Evolutionary conservation across 352 stramenopile species (phyloP).

Genomic region (Plasmopara viticola): DNA sequence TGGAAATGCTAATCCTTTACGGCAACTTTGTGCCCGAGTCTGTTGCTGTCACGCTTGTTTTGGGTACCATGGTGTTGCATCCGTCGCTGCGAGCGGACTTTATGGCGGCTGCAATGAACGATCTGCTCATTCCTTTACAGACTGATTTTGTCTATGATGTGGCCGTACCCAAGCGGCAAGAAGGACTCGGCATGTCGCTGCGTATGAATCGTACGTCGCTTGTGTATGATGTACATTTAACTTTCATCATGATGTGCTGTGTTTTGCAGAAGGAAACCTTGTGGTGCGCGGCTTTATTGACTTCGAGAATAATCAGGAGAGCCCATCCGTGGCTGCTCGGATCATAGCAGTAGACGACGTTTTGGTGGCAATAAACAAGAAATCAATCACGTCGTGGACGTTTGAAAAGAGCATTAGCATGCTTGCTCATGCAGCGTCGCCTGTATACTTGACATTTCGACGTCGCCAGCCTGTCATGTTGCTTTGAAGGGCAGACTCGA

Average conservation of each 20-base stretch:
- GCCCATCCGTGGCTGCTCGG: constrained; percentile 62
- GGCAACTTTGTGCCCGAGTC: constrained; percentile 72
- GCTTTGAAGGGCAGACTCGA: constrained; percentile 21
- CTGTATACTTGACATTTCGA: constrained; percentile 80
- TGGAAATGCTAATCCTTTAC: constrained; percentile 87
- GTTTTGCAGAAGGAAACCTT: constrained; percentile 55
- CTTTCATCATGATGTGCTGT: constrained; percentile 9
- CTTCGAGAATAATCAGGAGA: constrained; percentile 76
- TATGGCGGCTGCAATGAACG: constrained; percentile 78
- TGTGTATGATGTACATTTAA: background rate
- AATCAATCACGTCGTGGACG: constrained; percentile 76
- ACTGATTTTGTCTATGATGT: constrained; percentile 83
- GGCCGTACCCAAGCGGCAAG: constrained; percentile 66
- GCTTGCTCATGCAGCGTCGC: constrained; percentile 67
- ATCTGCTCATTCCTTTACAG: constrained; percentile 69
- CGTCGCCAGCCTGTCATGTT: constrained; percentile 53
- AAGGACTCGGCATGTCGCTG: constrained; percentile 79
- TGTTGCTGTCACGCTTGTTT: constrained; percentile 52
- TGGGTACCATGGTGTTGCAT: constrained; percentile 65
- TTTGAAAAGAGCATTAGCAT: constrained; percentile 86
- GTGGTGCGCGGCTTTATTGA: constrained; percentile 79
- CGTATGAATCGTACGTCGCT: constrained; percentile 71
- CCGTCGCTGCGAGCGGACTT: constrained; percentile 73
- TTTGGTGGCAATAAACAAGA: constrained; percentile 85
- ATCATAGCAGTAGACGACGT: constrained; percentile 75